Conservation (phyloP, 176 grass and related monocot genomes). For the Hsuehochloa calcarea region DNA sequence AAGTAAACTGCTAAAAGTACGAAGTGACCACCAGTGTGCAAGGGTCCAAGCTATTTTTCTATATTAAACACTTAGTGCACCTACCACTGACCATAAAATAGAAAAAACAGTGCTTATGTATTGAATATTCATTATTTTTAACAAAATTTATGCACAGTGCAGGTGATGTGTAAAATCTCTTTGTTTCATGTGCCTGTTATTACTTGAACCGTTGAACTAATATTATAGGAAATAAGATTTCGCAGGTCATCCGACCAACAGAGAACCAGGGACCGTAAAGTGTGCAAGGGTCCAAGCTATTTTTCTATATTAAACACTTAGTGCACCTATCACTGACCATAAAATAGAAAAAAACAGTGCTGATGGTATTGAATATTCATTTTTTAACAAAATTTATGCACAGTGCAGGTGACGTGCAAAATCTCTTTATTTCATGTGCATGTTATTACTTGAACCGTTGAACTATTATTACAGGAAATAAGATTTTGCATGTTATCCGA, state of each 20-base stretch:
- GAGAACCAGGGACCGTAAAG: too few relatives aligned
- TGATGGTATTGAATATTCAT: too few relatives aligned
- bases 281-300: too few relatives aligned
- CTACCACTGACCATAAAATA: neutral
- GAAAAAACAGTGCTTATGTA: neutral
- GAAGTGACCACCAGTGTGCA: neutral
- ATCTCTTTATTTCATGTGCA: neutral
- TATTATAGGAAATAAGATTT: neutral
- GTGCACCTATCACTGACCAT: too few relatives aligned
- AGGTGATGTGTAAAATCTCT: neutral
- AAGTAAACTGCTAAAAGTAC: conserved; percentile 15
- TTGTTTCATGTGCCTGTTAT: neutral
- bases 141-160: neutral
- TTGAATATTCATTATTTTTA: neutral
- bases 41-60: conserved; percentile 5
- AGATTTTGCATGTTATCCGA: conserved; percentile 8
- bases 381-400: conserved; percentile 13
- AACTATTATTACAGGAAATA: neutral
- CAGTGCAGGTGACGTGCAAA: neutral
- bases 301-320: too few relatives aligned
- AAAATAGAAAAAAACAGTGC: too few relatives aligned
- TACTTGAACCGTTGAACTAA: neutral
- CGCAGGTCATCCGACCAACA: neutral
- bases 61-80: neutral
- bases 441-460: neutral